Evolutionary conservation across 1,284 basidiomycete species (phyloP), one percentile per base, ranked within the genome.

Genomic region (Apiotrichum sp.): DNA sequence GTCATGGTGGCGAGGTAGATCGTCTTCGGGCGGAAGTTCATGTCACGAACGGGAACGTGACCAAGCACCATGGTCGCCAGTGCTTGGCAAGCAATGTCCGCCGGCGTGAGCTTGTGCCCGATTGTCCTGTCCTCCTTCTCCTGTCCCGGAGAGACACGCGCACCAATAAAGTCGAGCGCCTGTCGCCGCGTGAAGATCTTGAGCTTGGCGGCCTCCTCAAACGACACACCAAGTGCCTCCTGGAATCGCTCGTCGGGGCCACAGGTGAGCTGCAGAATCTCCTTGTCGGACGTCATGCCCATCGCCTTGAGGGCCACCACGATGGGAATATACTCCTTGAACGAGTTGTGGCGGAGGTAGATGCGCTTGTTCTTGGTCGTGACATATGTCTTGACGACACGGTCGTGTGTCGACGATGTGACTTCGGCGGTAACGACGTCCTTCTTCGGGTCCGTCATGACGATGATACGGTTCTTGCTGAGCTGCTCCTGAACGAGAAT

Each of bases 1-100:
- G 93, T 93, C 96, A 99, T 99, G 0, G 92, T 96, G 1, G 92
- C 93, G 39, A 98, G 88, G 75, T 98, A 98, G 67, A 98, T 90
- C 33, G 93, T 92, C 74, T 99, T 99, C 10, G 93, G 84, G 49
- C 89, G 81, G 74, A 98, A 93, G 76, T 98, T 93, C 60, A 96
- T 81, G 29, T 88, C 85, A 50, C 86, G 83, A 34, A 98, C 93
- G 3, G 93, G 90, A 2, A 99, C 93, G 76, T 99, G 96, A 4
- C 93, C 93, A 47, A 99, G 82, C 6, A 99, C 91, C 70, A 98
- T 96, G 2, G 96, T 95, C 1, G 95, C 93, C 11, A 99, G 81
- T 3, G 95, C 93, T 70, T 98, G 95, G 56, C 96, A 78, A 0
- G 95, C 97, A 74, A 98, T 93, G 75, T 99, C 96, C 81, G 86